Evolutionary conservation across 73 alveolate genomes (phyloP).

Genomic region (Uronychia setigera): DNA sequence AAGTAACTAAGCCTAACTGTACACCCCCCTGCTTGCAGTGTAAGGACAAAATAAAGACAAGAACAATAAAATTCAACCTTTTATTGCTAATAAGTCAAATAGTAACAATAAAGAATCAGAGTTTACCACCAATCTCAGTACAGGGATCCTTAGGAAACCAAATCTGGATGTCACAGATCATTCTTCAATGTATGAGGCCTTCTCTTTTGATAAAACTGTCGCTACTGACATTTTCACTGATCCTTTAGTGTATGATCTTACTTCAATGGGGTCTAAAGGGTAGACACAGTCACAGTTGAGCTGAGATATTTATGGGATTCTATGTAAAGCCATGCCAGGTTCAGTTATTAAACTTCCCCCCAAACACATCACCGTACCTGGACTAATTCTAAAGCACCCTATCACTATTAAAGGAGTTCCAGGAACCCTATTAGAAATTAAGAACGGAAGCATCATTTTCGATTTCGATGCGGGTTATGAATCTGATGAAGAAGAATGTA

Average conservation of each 20-base stretch:
- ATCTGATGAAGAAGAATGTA: slow-evolving; percentile 14
- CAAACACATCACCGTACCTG: slow-evolving; percentile 45
- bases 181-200: not conserved
- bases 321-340: slow-evolving; percentile 35
- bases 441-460: slow-evolving; percentile 52
- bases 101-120: not conserved
- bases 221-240: not conserved
- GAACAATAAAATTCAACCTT: not conserved
- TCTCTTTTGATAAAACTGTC: not conserved
- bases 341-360: slow-evolving; percentile 45
- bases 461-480: slow-evolving; percentile 44
- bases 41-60: not conserved
- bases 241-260: not conserved
- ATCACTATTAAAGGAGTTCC: slow-evolving; percentile 56
- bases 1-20: not conserved
- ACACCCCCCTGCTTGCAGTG: not conserved
- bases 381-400: slow-evolving; percentile 50
- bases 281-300: not conserved
- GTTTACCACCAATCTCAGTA: not conserved
- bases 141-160: not conserved
- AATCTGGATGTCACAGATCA: not conserved
- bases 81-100: not conserved
- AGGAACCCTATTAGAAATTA: slow-evolving; percentile 53
- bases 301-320: not conserved
- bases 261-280: not conserved